Conservation (phyloP, 371 early-diverging fungal species). For the Rhizomucor miehei region DNA sequence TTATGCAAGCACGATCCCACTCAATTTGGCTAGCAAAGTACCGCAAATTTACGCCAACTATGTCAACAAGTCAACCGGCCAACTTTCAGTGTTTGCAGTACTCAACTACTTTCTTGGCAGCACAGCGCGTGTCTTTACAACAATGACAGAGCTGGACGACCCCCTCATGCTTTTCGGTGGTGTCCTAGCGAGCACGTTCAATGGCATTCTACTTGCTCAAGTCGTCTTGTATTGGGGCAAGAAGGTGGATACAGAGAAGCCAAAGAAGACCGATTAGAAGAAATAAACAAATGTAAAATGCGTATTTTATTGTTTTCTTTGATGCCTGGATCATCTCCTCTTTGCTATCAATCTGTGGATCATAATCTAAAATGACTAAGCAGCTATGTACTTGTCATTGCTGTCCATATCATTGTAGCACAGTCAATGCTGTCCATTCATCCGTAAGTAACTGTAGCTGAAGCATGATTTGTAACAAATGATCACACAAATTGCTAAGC, state of each 20-base stretch:
- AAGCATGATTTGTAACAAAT: too few species aligned
- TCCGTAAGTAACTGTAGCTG: too few species aligned
- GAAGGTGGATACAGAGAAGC: slow-evolving; percentile 17
- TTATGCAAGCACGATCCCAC: slow-evolving; percentile 76
- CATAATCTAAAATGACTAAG: too few species aligned
- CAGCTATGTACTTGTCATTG: too few species aligned
- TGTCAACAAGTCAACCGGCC: slow-evolving; percentile 78
- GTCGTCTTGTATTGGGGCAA: slow-evolving; percentile 77
- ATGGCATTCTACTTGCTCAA: slow-evolving; percentile 76
- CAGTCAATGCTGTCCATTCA: too few species aligned
- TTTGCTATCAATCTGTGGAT: too few species aligned
- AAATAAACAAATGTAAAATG: neutral
- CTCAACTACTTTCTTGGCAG: slow-evolving; percentile 83
- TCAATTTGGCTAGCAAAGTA: slow-evolving; percentile 73
- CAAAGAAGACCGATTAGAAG: slow-evolving; percentile 14
- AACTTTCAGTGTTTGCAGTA: slow-evolving; percentile 84
- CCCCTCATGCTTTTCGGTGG: slow-evolving; percentile 66
- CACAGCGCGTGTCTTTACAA: slow-evolving; percentile 90
- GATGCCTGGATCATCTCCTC: too few species aligned
- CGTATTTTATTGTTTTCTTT: too few species aligned
- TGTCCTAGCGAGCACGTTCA: slow-evolving; percentile 67
- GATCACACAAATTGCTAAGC: too few species aligned
- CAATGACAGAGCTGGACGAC: slow-evolving; percentile 86
- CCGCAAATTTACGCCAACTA: slow-evolving; percentile 88
- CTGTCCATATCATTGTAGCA: too few species aligned